phyloP scores from a whole-genome alignment of 1,139 yeast genomes.

The Kodamaea arcana region DNA sequence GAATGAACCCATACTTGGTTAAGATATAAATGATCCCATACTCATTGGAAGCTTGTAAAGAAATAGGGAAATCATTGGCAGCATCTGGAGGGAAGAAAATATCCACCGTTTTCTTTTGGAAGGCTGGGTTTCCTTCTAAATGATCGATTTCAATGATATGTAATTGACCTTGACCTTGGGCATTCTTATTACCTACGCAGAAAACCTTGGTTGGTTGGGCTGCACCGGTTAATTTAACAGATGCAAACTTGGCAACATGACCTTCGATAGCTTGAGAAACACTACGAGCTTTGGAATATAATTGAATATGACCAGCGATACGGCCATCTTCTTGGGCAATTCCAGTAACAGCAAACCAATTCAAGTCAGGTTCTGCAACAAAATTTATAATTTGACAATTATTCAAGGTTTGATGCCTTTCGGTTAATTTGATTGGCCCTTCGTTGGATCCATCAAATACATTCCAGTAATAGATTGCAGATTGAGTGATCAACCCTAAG shows the following conservation, averaged over 20 bases:
- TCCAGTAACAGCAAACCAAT: conserved; percentile 96
- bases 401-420: conserved; percentile 75
- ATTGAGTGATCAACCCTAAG: conserved; percentile 81
- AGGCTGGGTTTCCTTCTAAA: conserved; percentile 78
- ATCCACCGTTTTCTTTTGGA: conserved; percentile 86
- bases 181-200: conserved; percentile 84
- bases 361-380: conserved; percentile 72
- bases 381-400: conserved; percentile 90
- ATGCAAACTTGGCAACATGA: conserved; percentile 89
- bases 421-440: conserved; percentile 76
- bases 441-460: conserved; percentile 75
- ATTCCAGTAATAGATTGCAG: conserved; percentile 75
- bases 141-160: conserved; percentile 97
- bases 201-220: conserved; percentile 78
- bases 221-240: conserved; percentile 70
- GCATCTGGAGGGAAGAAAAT: conserved; percentile 97
- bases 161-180: conserved; percentile 79
- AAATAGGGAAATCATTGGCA: conserved; percentile 92
- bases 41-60: conserved; percentile 79
- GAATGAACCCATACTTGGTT: conserved; percentile 96
- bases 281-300: conserved; percentile 80
- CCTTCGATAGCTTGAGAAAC: conserved; percentile 98
- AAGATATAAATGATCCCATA: conserved; percentile 85
- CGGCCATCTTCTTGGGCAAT: conserved; percentile 93
- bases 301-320: conserved; percentile 94